Conservation (phyloP, 352 stramenopile genomes). For the Globisporangium solare region DNA sequence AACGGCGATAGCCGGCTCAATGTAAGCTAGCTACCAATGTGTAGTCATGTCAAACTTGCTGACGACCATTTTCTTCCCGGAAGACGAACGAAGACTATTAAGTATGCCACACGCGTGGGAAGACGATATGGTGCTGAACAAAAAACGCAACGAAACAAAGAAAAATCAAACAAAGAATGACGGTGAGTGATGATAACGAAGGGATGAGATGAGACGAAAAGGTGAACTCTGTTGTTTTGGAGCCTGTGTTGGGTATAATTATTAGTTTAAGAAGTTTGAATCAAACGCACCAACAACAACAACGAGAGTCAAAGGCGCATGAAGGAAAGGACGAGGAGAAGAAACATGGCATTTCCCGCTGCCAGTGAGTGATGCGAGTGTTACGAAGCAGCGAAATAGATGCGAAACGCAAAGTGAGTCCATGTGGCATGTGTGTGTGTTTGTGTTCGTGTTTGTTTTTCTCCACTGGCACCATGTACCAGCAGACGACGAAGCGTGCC, state of each 20-base stretch:
- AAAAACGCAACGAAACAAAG: background rate
- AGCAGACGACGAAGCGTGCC: too few species aligned
- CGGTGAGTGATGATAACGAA: background rate
- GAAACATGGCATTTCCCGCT: background rate
- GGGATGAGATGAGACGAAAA: background rate
- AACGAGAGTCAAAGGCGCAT: background rate
- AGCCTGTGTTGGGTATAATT: constrained; percentile 10
- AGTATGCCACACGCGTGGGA: too few species aligned
- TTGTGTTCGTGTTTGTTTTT: too few species aligned
- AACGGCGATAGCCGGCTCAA: constrained; percentile 74
- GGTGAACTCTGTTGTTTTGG: constrained; percentile 2
- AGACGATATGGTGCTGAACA: background rate
- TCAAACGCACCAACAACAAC: constrained; percentile 8
- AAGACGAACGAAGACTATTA: too few species aligned
- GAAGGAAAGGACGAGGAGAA: background rate
- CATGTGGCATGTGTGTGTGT: too few species aligned
- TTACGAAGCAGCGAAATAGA: too few species aligned
- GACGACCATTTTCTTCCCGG: too few species aligned
- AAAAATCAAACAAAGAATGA: background rate
- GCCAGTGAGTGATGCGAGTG: too few species aligned
- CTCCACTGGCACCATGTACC: too few species aligned
- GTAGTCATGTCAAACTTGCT: too few species aligned
- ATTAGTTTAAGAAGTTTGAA: constrained; percentile 13
- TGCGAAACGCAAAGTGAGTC: too few species aligned
- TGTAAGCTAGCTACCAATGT: constrained; percentile 22